A percentile compares a stretch with the other conserved stretches of the same genome.
phyloP scores from a whole-genome alignment of 2,329 filamentous ascomycete genomes.

The Penicillium sp. region DNA sequence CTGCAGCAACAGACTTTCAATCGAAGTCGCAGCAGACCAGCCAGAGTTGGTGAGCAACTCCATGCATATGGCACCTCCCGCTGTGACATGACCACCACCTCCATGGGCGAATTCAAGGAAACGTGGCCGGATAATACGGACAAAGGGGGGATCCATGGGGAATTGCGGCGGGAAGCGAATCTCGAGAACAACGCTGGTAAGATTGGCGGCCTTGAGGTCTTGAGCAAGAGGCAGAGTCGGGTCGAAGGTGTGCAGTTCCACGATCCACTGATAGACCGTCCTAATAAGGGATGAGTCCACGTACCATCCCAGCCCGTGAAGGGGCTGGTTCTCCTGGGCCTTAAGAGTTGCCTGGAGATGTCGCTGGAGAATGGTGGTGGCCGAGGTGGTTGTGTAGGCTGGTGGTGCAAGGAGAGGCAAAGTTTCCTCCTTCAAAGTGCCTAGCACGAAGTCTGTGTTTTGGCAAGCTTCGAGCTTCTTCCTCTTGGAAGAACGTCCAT shows the following conservation, averaged over 20 bases:
- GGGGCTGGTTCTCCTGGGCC: constrained; percentile 61
- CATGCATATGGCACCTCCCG: constrained; percentile 82
- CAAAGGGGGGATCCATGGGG: constrained; percentile 78
- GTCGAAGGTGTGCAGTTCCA: constrained; percentile 85
- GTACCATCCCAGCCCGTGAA: constrained; percentile 78
- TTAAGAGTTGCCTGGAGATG: constrained; percentile 67
- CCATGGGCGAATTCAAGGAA: constrained; percentile 71
- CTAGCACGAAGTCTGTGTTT: constrained; percentile 66
- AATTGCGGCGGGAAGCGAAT: constrained; percentile 76
- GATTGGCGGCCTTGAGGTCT: constrained; percentile 67
- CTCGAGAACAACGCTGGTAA: constrained; percentile 75
- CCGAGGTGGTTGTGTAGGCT: constrained; percentile 62
- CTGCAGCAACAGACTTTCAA: constrained; percentile 80
- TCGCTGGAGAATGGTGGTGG: constrained; percentile 63
- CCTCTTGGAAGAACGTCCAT: not conserved
- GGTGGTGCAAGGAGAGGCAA: constrained; percentile 69
- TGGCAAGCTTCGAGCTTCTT: constrained; percentile 5
- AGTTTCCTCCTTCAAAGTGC: constrained; percentile 60
- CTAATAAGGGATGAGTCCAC: constrained; percentile 66
- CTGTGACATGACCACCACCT: constrained; percentile 83
- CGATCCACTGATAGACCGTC: constrained; percentile 89
- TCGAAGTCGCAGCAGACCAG: constrained; percentile 71
- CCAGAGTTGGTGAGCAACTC: constrained; percentile 80
- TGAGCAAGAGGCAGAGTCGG: constrained; percentile 65
- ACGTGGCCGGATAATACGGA: constrained; percentile 77